Conservation (phyloP, 176 grass and related monocot genomes). For the Cenchrus americanus region DNA sequence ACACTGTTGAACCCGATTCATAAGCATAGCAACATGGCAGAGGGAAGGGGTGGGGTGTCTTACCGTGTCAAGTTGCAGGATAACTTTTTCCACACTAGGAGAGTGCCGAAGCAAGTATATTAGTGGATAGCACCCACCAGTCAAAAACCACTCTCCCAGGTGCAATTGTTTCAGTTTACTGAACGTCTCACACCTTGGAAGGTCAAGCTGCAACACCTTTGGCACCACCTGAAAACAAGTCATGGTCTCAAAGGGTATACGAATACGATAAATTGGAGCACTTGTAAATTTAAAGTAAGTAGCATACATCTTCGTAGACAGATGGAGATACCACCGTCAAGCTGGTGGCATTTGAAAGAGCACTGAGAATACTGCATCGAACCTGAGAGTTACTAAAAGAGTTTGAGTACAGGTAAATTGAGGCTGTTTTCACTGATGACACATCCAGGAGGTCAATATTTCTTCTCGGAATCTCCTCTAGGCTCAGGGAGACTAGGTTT, state of each 20-base stretch:
- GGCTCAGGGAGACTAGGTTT: slow-evolving; percentile 15
- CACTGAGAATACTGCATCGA: slow-evolving; percentile 32
- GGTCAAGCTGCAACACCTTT: background rate
- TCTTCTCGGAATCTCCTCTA: slow-evolving; percentile 24
- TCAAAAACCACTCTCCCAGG: slow-evolving; percentile 23
- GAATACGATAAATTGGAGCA: background rate
- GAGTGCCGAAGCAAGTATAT: slow-evolving; percentile 24
- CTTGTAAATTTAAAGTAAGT: background rate
- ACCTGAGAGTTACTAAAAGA: slow-evolving; percentile 3
- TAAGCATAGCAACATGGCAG: background rate
- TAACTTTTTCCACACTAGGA: slow-evolving; percentile 22
- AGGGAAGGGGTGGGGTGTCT: background rate
- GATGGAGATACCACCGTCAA: slow-evolving; percentile 23
- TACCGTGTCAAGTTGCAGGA: slow-evolving; percentile 1
- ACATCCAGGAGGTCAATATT: background rate
- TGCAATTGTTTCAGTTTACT: background rate
- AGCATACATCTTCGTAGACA: slow-evolving; percentile 18
- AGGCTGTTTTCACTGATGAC: background rate
- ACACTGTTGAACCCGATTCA: background rate
- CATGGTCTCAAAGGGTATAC: background rate
- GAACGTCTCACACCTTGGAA: background rate
- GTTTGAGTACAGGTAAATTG: background rate
- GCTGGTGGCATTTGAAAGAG: slow-evolving; percentile 19
- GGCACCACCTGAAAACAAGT: slow-evolving; percentile 16
- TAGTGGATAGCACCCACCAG: slow-evolving; percentile 22